Percentiles rank a stretch among this genome's conserved stretches.
Evolutionary conservation across 768 basidiomycete genomes (phyloP).

Genomic region (Boletus rubroflammeus): DNA sequence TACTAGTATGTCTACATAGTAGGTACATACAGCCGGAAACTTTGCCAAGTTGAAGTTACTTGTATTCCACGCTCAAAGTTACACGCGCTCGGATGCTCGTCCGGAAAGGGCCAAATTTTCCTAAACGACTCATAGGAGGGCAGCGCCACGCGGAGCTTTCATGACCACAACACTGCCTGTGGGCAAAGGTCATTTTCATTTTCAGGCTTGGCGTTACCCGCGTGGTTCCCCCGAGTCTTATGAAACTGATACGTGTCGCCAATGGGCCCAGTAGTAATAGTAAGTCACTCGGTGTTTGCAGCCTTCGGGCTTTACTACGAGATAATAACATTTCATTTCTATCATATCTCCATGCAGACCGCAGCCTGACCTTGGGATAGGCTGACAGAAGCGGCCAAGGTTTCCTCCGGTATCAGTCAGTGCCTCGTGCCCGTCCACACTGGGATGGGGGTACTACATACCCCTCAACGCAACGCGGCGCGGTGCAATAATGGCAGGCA

Average conservation of each 20-base stretch:
- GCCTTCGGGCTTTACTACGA: too few relatives aligned
- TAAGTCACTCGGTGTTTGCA: too few relatives aligned
- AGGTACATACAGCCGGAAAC: not conserved
- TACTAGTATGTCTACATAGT: not conserved
- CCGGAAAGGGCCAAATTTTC: not conserved
- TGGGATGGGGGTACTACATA: too few relatives aligned
- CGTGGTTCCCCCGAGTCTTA: not conserved
- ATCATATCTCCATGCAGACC: too few relatives aligned
- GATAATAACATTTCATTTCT: too few relatives aligned
- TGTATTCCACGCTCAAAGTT: not conserved
- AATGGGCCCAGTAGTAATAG: not conserved
- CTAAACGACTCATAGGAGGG: not conserved
- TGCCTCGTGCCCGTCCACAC: too few relatives aligned
- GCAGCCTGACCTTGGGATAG: too few relatives aligned
- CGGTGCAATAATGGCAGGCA: too few relatives aligned
- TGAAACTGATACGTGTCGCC: not conserved
- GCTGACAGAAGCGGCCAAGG: too few relatives aligned
- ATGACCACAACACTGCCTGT: not conserved
- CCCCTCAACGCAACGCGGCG: too few relatives aligned
- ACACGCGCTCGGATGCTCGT: too few relatives aligned
- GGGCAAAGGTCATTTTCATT: not conserved
- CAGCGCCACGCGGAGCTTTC: not conserved
- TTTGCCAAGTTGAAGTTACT: not conserved
- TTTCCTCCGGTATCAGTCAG: too few relatives aligned
- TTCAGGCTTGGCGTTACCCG: not conserved